Evolutionary conservation across 345 rosid species (phyloP).

Genomic region (Draba incana): DNA sequence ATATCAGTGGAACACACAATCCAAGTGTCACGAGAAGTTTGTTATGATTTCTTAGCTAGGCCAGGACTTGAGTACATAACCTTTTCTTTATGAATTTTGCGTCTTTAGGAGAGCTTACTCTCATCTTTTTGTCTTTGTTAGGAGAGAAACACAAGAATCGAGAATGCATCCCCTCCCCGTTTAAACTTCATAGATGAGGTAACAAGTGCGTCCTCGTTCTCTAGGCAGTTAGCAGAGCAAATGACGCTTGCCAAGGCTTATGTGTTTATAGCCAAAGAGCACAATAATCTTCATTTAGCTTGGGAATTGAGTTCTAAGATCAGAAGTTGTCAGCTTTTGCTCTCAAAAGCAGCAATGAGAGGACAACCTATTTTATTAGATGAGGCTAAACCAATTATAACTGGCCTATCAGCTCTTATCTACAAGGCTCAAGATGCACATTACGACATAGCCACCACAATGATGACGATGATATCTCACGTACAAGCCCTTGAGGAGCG

Average conservation of each 20-base stretch:
- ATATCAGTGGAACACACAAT: background rate
- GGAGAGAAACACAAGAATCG: constrained; percentile 58
- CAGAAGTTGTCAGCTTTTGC: constrained; percentile 83
- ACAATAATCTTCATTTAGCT: constrained; percentile 84
- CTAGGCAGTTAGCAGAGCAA: constrained; percentile 89
- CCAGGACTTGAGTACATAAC: constrained; percentile 7
- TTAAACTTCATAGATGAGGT: constrained; percentile 77
- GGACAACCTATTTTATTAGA: constrained; percentile 65
- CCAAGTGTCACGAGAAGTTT: background rate
- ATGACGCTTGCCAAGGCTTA: constrained; percentile 96
- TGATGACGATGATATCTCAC: constrained; percentile 92
- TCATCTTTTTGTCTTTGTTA: constrained; percentile 41
- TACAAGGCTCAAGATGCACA: constrained; percentile 91
- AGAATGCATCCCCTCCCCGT: constrained; percentile 45
- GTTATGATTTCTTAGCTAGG: background rate
- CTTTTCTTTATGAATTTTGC: background rate
- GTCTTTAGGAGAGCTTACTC: too few relatives aligned
- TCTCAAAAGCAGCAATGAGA: constrained; percentile 90
- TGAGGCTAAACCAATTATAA: constrained; percentile 82
- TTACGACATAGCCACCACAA: constrained; percentile 90
- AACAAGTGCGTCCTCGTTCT: constrained; percentile 72
- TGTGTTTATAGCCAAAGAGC: constrained; percentile 94
- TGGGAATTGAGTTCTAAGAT: constrained; percentile 93
- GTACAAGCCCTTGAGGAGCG: constrained; percentile 96
- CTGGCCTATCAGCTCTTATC: constrained; percentile 68